Conservation (phyloP, 164 flowering plant genomes). For the Sextonia rubra region DNA sequence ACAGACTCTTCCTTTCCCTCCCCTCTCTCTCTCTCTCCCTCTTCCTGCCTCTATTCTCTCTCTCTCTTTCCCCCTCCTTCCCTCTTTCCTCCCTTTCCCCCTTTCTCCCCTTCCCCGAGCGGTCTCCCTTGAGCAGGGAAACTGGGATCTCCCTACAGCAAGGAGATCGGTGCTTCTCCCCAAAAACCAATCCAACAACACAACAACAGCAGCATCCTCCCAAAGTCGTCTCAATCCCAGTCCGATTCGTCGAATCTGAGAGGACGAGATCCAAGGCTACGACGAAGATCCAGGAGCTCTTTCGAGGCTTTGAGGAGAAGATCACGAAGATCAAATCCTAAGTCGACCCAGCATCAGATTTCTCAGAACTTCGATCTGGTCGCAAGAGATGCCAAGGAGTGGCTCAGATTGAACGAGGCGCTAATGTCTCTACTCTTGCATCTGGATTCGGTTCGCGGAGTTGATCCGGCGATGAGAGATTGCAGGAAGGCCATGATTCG, state of each 20-base stretch:
- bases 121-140: no score
- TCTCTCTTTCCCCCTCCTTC: no score
- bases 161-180: constrained; percentile 4
- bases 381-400: constrained; percentile 40
- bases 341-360: constrained; percentile 39
- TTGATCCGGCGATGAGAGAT: constrained; percentile 53
- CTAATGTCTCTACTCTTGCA: constrained; percentile 55
- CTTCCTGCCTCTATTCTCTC: no score
- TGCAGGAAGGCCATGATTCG: constrained; percentile 53
- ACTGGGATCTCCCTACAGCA: constrained; percentile 11
- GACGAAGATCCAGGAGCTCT: constrained; percentile 56
- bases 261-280: constrained; percentile 34
- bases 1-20: no score
- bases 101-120: no score
- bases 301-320: constrained; percentile 54
- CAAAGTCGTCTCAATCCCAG: constrained; percentile 50
- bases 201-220: constrained; percentile 7
- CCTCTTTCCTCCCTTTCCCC: no score
- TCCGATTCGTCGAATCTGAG: no score
- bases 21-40: no score
- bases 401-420: constrained; percentile 52
- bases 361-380: constrained; percentile 28
- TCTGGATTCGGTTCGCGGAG: constrained; percentile 59
- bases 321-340: constrained; percentile 31
- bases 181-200: neutral